Base-by-base conservation (phyloP, 2,329 filamentous ascomycete genomes). In the Penicillium sp. region DNA sequence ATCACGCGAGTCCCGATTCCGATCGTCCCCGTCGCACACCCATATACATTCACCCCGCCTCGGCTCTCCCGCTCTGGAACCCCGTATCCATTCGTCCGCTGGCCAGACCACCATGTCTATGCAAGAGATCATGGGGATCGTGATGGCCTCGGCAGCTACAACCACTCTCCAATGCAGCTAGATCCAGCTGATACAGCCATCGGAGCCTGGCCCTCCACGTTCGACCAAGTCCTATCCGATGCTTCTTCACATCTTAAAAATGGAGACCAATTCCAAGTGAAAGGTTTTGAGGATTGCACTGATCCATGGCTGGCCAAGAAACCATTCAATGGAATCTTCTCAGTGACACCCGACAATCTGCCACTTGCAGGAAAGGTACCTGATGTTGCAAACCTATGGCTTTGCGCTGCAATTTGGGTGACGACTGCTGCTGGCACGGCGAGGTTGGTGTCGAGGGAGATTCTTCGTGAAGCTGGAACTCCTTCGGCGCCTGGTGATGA, bases 331-430 rank as follows among this genome's bases (percentile, higher is more conserved):
- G 70, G 68, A 1, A 66, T 72, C 10, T 73, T 72, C 48, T 62
- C 69, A 3, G 65, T 73, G 36, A 72, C 71, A 3, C 71, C 71
- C 2, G 71, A 72, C 42, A 71, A 68, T 24, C 50, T 73, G 38
- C 69, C 71, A 3, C 52, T 74, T 38, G 67, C 67, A 14, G 71
- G 71, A 8, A 58, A 47, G 7, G 58, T 71, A 3, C 51, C 64
- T 11, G 59, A 48, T 1, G 27, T 61, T 1, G 18, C 58, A 1
- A 68, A 70, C 2, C 44, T 72, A 21, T 71, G 66, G 51, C 53
- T 73, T 16, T 67, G 66, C 5, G 69, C 67, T 5, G 70, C 68
- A 1, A 69, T 73, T 16, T 73, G 71, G 71, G 64, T 73, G 32
- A 72, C 71, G 0, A 67, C 70, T 56, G 71, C 69, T 27, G 70